phyloP scores from a whole-genome alignment of 2,329 filamentous ascomycete genomes.

The Hypocrella siamensis region DNA sequence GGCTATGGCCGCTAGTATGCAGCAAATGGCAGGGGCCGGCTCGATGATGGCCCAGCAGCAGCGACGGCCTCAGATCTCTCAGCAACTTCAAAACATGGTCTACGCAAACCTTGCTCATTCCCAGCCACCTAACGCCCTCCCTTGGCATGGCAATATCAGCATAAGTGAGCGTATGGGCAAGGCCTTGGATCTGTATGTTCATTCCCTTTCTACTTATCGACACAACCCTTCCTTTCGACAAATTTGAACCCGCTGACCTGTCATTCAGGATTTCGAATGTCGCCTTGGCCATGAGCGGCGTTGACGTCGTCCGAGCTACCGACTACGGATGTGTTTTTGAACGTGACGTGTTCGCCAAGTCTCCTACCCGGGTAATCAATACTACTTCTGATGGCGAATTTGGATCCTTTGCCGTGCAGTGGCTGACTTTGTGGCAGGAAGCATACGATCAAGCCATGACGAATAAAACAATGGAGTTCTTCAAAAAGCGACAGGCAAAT shows the following conservation, averaged over 20 bases:
- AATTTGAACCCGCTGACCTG: background rate
- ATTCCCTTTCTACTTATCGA: background rate
- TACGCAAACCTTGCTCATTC: constrained; percentile 23
- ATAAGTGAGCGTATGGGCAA: constrained; percentile 26
- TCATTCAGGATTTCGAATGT: constrained; percentile 39
- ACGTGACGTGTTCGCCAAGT: constrained; percentile 27
- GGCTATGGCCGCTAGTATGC: constrained; percentile 46
- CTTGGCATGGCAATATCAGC: constrained; percentile 23
- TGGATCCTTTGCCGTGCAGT: background rate
- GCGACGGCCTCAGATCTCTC: constrained; percentile 12
- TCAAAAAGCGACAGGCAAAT: constrained; percentile 33
- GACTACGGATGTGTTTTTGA: constrained; percentile 30
- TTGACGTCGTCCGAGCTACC: constrained; percentile 25
- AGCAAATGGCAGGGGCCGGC: constrained; percentile 35
- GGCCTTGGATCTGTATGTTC: constrained; percentile 25
- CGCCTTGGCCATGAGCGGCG: constrained; percentile 25
- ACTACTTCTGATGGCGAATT: background rate
- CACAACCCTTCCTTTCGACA: background rate
- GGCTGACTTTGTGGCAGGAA: constrained; percentile 19
- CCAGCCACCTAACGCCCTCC: constrained; percentile 14
- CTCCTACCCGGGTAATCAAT: constrained; percentile 28
- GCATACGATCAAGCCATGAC: constrained; percentile 33
- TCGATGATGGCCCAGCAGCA: constrained; percentile 29
- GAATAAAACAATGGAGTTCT: constrained; percentile 30
- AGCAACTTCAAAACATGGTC: constrained; percentile 21